Conservation (phyloP, 208 protist genomes). For the Perkinsela sp. region DNA sequence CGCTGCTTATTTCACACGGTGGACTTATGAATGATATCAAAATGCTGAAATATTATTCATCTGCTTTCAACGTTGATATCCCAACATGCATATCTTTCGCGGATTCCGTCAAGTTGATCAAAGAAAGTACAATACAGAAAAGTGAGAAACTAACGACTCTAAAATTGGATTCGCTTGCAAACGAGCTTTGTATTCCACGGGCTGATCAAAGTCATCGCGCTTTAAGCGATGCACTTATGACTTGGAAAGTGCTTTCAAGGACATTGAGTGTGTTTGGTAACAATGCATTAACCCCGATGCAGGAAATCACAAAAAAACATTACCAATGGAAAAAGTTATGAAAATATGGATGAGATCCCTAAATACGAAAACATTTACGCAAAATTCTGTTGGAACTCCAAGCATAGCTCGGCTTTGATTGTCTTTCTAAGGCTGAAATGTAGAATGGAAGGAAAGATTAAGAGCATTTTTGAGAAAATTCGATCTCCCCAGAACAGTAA, state of each 20-base stretch:
- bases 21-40: background rate
- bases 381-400: too few species aligned
- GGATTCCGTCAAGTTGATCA: background rate
- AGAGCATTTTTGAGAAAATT: too few species aligned
- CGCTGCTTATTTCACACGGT: background rate
- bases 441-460: too few species aligned
- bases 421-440: too few species aligned
- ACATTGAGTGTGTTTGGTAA: background rate
- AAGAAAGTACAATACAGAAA: background rate
- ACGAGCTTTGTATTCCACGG: background rate
- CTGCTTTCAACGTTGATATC: background rate
- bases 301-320: background rate
- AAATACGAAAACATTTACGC: too few species aligned
- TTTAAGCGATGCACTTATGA: background rate
- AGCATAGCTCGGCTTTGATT: too few species aligned
- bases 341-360: too few species aligned
- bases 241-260: background rate
- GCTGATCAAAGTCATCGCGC: background rate
- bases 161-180: background rate
- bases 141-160: background rate
- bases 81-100: background rate
- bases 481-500: too few species aligned
- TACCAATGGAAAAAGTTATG: background rate
- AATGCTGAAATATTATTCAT: background rate
- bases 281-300: background rate